Base-by-base conservation (phyloP, 176 grass and related monocot genomes). In the Zea luxurians region DNA sequence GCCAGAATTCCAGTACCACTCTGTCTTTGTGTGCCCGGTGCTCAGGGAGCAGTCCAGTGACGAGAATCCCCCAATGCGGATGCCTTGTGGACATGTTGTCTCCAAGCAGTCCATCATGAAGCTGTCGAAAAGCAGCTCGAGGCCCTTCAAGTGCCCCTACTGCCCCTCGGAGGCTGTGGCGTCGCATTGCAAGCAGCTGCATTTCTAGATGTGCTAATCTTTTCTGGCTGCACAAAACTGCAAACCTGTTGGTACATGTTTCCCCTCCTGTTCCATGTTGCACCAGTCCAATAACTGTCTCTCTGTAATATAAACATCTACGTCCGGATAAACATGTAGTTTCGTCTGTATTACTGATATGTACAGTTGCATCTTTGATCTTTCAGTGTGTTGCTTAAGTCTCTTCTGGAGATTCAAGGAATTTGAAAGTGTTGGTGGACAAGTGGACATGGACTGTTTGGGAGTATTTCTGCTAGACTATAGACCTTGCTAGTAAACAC, bases 41-140 rank as follows among this genome's bases (percentile, higher is more conserved):
- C 86, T 95, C 8, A 83, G 88, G 16, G 96, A 99, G 64, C 92
- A 94, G 77, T 85, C 78, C 8, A 90, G 83, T 0, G 92, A 99
- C 2, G 96, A 99, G 63, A 99, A 99, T 74, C 96, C 96, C 6
- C 92, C 96, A 0, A 95, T 99, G 92, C 72, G 94, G 78, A 95
- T 99, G 92, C 96, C 96, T 42, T 98, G 96, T 2, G 96, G 92
- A 7, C 96, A 99, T 0, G 92, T 92, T 0, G 81, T 99, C 48
- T 95, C 91, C 3, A 92, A 92, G 83, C 92, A 99, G 45, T 94
- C 89, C 0, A 81, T 99, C 68, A 80, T 82, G 74, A 95, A 95
- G 71, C 78, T 99, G n/a, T 94, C 91, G 0, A 95, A 95, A 76
- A 92, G 82, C 68, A 99, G 92, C 68, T 92, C 92, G 17, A 82